Evolutionary conservation across 1,139 yeast genomes (phyloP).

Genomic region (Yamadazyma dendronema): DNA sequence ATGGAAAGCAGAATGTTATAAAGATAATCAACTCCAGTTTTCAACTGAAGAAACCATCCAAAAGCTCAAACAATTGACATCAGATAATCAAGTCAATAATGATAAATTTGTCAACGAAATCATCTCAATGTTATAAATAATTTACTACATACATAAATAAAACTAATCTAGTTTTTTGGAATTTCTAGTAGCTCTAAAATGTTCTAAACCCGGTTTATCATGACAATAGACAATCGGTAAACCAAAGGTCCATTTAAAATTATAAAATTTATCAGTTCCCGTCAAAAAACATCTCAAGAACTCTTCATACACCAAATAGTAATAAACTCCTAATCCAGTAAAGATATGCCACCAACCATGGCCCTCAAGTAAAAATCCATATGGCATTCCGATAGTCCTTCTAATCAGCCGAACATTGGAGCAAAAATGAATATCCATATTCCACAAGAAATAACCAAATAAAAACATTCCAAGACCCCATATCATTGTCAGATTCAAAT

Average conservation of each 20-base stretch:
- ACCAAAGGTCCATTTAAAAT: constrained; percentile 51
- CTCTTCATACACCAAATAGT: constrained; percentile 64
- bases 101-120: constrained; percentile 46
- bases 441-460: constrained; percentile 79
- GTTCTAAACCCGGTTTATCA: constrained; percentile 30
- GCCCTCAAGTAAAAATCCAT: constrained; percentile 84
- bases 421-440: constrained; percentile 81
- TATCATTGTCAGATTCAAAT: constrained; percentile 54
- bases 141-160: constrained; percentile 2
- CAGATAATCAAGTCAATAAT: constrained; percentile 22
- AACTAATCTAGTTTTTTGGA: constrained; percentile 3
- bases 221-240: constrained; percentile 34
- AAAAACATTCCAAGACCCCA: constrained; percentile 65
- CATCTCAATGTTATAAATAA: constrained; percentile 27
- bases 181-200: constrained; percentile 9
- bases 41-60: constrained; percentile 35
- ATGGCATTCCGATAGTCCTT: constrained; percentile 74
- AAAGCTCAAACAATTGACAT: constrained; percentile 36
- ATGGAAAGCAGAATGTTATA: constrained; percentile 57
- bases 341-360: constrained; percentile 99
- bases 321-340: constrained; percentile 71
- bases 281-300: constrained; percentile 63
- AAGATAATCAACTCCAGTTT: constrained; percentile 30
- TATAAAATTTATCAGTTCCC: constrained; percentile 50
- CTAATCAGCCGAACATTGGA: constrained; percentile 59